Evolutionary conservation across 2,329 filamentous ascomycete genomes (phyloP), one percentile per base, ranked within the genome.

Genomic region (Xylariaceae sp.): DNA sequence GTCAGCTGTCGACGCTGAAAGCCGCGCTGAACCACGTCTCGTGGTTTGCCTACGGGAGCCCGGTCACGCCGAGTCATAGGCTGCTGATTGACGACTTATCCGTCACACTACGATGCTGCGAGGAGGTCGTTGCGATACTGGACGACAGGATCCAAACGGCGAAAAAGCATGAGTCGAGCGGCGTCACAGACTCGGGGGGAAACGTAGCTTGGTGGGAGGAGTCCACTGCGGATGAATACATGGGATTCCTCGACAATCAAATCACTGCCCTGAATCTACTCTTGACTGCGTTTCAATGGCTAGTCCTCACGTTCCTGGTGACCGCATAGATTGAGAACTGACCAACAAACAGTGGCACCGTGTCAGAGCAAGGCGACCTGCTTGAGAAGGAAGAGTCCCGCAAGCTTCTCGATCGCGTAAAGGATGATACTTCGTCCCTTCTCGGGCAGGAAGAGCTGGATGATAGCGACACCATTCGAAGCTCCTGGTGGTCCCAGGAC

Each of bases 181-280:
- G 9, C 3, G 19, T n/a, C 9, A 16, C 36, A 12, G 16, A 18
- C 9, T 38, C 26, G 8, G 28, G 36, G n/a, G 16, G 19, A 16
- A 11, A 28, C 9, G 16, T 13, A 7, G 15, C 30, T 7, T 13
- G 18, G 12, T 38, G 36, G 36, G 22, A 38, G 9, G 36, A 38
- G 12, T 17, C 36, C 15, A 30, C 19, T 3, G 28, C 30, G 9
- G 28, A 17, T 16, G 36, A 38, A 19, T 31, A 38, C 17, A 11
- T 38, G n/a, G 19, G 28, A 13, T 29, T 38, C 19, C 36, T 38
- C 15, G 28, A 38, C 36, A 38, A 38, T 24, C 36, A 38, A 13
- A 38, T 38, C 6, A 38, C 9, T 24, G 36, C 22, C 16, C 15
- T 38, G 13, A 28, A 38, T n/a, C 22, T 38, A n/a, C 19, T 38